phyloP scores from a whole-genome alignment of 192 early-diverging fungal genomes.

The Pilobolus umbonatus region DNA sequence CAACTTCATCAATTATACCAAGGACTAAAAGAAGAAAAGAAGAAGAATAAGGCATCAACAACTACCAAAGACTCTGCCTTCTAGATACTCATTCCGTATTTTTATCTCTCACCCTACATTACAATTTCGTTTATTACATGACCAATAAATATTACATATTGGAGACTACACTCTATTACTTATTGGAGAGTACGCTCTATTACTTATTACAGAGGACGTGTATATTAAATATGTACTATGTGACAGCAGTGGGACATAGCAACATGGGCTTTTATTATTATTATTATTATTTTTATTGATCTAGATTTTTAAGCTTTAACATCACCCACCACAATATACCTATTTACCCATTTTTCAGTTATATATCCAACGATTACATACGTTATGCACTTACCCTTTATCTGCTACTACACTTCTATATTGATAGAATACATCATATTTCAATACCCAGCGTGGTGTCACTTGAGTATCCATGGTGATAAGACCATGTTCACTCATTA shows the following conservation, averaged over 20 bases:
- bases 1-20: slow-evolving; percentile 33
- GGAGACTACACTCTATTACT: no score
- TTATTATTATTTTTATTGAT: no score
- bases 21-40: slow-evolving; percentile 31
- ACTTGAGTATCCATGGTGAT: slow-evolving; percentile 6
- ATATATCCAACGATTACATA: no score
- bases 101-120: neutral
- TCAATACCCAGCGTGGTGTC: slow-evolving; percentile 46
- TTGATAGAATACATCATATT: slow-evolving; percentile 46
- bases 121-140: neutral
- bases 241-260: no score
- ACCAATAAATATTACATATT: neutral
- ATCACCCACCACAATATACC: slow-evolving; percentile 16
- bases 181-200: no score
- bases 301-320: no score
- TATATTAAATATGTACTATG: no score
- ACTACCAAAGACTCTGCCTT: neutral
- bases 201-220: no score
- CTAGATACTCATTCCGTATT: neutral
- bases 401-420: slow-evolving; percentile 43
- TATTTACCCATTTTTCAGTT: neutral
- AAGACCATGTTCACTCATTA: slow-evolving; percentile 32
- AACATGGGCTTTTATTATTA: no score
- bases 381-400: slow-evolving; percentile 44
- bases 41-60: slow-evolving; percentile 7